These are phyloP conservation scores for Wickerhamomyces pijperi DNA, from an alignment of 805 yeast species.

Conservation along the genomic window DNA sequence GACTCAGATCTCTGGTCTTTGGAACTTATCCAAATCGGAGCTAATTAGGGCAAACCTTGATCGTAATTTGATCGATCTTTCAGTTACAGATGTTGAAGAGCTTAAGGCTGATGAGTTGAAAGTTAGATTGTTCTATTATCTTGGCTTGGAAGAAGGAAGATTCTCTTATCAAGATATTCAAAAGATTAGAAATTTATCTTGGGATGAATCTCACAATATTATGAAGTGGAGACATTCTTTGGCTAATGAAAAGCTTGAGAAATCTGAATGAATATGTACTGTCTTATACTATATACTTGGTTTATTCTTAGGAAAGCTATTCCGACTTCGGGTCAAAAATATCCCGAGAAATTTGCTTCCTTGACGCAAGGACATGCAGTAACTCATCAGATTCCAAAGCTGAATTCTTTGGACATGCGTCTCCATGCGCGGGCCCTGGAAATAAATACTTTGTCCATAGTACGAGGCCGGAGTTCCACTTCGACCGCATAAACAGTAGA, in stretches of 20 bases:
- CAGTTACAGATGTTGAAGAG: constrained; percentile 20
- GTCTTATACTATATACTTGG: too few relatives aligned
- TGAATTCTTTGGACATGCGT: too few relatives aligned
- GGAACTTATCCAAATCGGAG: constrained; percentile 39
- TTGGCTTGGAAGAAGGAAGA: constrained; percentile 18
- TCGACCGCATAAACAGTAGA: too few relatives aligned
- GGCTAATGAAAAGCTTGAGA: not conserved
- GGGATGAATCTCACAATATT: not conserved
- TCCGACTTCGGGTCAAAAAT: too few relatives aligned
- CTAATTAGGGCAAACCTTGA: constrained; percentile 42
- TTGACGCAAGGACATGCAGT: too few relatives aligned
- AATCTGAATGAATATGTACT: too few relatives aligned
- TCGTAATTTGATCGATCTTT: constrained; percentile 38
- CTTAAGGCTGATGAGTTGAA: constrained; percentile 25
- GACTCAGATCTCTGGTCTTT: constrained; percentile 23
- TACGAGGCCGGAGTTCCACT: too few relatives aligned
- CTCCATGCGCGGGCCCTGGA: too few relatives aligned
- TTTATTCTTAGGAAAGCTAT: too few relatives aligned
- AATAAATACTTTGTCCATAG: too few relatives aligned
- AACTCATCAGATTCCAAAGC: too few relatives aligned
- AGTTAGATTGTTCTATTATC: constrained; percentile 27
- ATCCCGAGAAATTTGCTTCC: too few relatives aligned
- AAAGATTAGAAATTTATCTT: not conserved
- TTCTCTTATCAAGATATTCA: not conserved
- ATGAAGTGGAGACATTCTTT: not conserved